phyloP scores from a whole-genome alignment of 495 filamentous ascomycete genomes.

The Daldinia grandis region DNA sequence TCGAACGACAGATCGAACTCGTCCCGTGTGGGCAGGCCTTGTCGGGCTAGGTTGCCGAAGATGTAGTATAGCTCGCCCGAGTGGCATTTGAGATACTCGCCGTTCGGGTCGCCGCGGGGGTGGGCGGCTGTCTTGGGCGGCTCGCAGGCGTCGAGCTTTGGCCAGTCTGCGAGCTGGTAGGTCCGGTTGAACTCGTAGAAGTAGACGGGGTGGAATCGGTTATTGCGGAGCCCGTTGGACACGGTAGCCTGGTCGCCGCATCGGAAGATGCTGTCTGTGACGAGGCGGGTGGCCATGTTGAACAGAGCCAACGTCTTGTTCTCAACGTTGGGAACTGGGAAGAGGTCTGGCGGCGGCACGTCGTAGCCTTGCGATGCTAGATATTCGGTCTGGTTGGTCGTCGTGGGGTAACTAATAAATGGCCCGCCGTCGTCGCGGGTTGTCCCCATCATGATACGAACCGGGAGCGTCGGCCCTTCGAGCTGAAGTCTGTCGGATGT shows the following conservation, averaged over 20 bases:
- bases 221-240: neutral
- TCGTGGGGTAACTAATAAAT: conserved; percentile 49
- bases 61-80: conserved; percentile 58
- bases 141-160: neutral
- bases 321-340: neutral
- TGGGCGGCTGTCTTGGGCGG: neutral
- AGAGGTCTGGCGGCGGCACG: neutral
- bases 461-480: conserved; percentile 42
- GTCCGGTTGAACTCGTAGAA: neutral
- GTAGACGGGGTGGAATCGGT: neutral
- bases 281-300: neutral
- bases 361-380: neutral
- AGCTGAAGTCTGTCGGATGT: conserved; percentile 34
- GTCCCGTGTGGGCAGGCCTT: conserved; percentile 44
- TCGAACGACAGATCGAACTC: neutral
- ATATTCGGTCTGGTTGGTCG: neutral
- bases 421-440: conserved; percentile 61
- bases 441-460: conserved; percentile 56
- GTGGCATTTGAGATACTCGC: conserved; percentile 58
- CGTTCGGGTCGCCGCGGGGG: conserved; percentile 55
- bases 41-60: conserved; percentile 51
- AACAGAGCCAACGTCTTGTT: neutral
- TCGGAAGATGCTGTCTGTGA: neutral
- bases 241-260: neutral
- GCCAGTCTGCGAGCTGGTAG: neutral